These are phyloP conservation scores for Aspergillus sp. DNA, from an alignment of 2,329 filamentous ascomycete species.

Conservation along the genomic window DNA sequence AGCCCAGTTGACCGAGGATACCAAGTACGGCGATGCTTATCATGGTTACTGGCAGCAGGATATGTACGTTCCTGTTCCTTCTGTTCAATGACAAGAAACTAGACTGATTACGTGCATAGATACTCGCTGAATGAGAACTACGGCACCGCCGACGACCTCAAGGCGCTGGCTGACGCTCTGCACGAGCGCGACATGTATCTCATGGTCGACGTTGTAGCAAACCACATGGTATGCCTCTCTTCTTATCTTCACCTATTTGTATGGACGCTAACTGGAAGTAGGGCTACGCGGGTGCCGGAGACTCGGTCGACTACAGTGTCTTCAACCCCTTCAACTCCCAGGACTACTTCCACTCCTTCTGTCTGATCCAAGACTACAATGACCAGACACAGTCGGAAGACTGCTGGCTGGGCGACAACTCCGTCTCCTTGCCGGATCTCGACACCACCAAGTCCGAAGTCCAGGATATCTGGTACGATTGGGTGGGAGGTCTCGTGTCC, in stretches of 20 bases:
- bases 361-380: constrained; percentile 53
- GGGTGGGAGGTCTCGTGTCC: constrained; percentile 58
- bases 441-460: constrained; percentile 55
- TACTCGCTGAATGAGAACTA: constrained; percentile 58
- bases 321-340: constrained; percentile 56
- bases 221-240: constrained; percentile 48
- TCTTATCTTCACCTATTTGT: not conserved
- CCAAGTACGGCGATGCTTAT: constrained; percentile 44
- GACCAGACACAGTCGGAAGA: constrained; percentile 46
- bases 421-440: constrained; percentile 62
- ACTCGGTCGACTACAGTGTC: constrained; percentile 53
- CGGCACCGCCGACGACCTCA: constrained; percentile 60
- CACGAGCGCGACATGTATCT: constrained; percentile 60
- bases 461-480: constrained; percentile 53
- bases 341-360: constrained; percentile 62
- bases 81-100: not conserved
- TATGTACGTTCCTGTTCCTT: constrained; percentile 27
- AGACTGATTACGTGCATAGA: constrained; percentile 10
- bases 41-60: constrained; percentile 55
- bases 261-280: constrained; percentile 14
- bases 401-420: constrained; percentile 58
- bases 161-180: constrained; percentile 54
- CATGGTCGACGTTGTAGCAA: constrained; percentile 62
- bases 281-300: constrained; percentile 48
- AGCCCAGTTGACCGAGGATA: constrained; percentile 34